phyloP scores from a whole-genome alignment of 2,329 filamentous ascomycete species.

The Grosmannia clavigera region DNA sequence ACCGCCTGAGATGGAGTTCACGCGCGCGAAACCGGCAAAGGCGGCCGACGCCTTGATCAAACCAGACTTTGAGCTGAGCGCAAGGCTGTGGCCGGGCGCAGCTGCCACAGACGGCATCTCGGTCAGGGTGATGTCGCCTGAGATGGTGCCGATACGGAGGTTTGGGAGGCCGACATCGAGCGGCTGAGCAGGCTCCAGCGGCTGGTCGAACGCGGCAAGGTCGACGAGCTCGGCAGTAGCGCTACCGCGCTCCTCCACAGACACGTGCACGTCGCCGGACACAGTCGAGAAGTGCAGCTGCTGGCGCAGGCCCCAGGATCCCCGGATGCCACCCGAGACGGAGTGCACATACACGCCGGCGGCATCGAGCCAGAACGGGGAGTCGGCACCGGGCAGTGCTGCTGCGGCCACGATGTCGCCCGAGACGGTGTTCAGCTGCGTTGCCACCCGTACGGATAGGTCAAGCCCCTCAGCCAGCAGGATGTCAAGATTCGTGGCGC shows the following conservation, averaged over 20 bases:
- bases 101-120: too few species aligned
- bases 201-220: too few species aligned
- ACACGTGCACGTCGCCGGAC: conserved; percentile 29
- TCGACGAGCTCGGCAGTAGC: too few species aligned
- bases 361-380: not conserved
- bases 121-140: too few species aligned
- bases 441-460: conserved; percentile 18
- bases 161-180: too few species aligned
- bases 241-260: conserved; percentile 15
- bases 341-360: conserved; percentile 17
- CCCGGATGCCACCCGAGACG: conserved; percentile 27
- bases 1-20: too few species aligned
- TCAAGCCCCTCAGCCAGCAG: conserved; percentile 27
- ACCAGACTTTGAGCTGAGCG: too few species aligned
- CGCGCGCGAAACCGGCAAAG: too few species aligned
- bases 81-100: too few species aligned
- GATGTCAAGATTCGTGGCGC: conserved; percentile 26
- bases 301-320: conserved; percentile 40
- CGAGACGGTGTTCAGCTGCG: conserved; percentile 22
- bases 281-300: conserved; percentile 29
- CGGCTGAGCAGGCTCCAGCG: too few species aligned
- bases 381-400: not conserved
- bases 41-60: too few species aligned
- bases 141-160: too few species aligned
- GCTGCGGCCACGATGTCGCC: conserved; percentile 17